Conservation (phyloP, 1,139 yeast species). For the Yamadazyma pseudoaaseri region DNA sequence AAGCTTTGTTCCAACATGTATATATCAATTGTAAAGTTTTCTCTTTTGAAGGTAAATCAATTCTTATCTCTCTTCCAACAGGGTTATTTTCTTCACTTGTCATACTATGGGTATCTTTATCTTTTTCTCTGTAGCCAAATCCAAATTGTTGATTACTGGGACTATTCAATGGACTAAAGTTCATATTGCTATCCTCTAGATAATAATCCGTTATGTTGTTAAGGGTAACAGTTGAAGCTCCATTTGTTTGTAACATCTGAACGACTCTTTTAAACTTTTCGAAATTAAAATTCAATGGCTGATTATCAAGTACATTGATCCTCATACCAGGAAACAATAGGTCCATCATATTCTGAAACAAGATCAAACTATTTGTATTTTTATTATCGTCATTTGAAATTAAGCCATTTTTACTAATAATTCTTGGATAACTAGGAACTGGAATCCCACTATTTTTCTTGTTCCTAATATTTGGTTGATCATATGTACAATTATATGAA, state of each 20-base stretch:
- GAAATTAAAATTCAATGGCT: constrained; percentile 28
- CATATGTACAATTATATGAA: constrained; percentile 68
- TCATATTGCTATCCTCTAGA: constrained; percentile 16
- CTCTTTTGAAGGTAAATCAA: constrained; percentile 74
- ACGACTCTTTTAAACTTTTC: constrained; percentile 30
- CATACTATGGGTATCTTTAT: constrained; percentile 6
- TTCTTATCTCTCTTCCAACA: constrained; percentile 48
- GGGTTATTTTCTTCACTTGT: constrained; percentile 20
- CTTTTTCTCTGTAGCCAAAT: constrained; percentile 3
- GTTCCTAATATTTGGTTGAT: constrained; percentile 71
- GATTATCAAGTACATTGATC: constrained; percentile 34
- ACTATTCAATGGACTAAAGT: constrained; percentile 2
- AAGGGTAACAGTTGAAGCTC: constrained; percentile 15
- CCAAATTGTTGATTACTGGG: constrained; percentile 1
- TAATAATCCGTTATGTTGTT: constrained; percentile 26
- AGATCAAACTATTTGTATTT: constrained; percentile 17
- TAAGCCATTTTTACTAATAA: constrained; percentile 10
- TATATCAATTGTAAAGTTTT: constrained; percentile 69
- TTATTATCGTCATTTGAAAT: constrained; percentile 10
- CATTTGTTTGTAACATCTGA: constrained; percentile 22
- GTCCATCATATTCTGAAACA: constrained; percentile 34
- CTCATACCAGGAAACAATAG: constrained; percentile 51
- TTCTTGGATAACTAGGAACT: constrained; percentile 22
- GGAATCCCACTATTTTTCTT: constrained; percentile 37
- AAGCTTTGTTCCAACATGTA: constrained; percentile 83